These are phyloP conservation scores for Torulaspora gathmanii DNA, from an alignment of 805 yeast species.

Conservation along the genomic window DNA sequence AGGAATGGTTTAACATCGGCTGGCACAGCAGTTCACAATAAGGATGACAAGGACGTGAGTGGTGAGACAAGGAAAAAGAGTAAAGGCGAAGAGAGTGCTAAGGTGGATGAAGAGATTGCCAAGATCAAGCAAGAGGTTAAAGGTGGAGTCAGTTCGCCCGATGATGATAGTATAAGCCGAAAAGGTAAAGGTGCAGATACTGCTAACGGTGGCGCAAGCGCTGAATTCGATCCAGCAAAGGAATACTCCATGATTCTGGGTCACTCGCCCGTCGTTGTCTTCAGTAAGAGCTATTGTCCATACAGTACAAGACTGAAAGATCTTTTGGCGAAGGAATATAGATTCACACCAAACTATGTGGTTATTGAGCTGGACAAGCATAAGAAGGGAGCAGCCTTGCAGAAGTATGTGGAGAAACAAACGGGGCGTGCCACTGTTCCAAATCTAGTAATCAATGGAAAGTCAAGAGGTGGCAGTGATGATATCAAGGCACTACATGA, in stretches of 20 bases:
- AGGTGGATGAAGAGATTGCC: conserved; percentile 20
- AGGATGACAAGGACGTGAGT: conserved; percentile 1
- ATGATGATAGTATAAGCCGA: conserved; percentile 7
- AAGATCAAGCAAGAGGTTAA: conserved; percentile 21
- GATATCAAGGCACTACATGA: conserved; percentile 65
- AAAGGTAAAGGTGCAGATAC: conserved; percentile 9
- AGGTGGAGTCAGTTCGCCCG: neutral
- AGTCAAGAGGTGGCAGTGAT: conserved; percentile 84
- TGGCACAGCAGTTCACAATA: conserved; percentile 10
- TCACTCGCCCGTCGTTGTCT: conserved; percentile 60
- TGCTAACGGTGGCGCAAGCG: conserved; percentile 19
- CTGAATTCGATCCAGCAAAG: conserved; percentile 45
- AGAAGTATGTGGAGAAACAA: conserved; percentile 57
- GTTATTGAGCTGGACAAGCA: conserved; percentile 83
- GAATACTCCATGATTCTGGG: conserved; percentile 55
- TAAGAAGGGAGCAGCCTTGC: conserved; percentile 68
- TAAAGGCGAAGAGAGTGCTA: conserved; percentile 6
- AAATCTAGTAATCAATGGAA: conserved; percentile 69
- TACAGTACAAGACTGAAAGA: conserved; percentile 67
- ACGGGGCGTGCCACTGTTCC: conserved; percentile 90
- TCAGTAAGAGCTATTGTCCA: conserved; percentile 61
- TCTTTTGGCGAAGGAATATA: conserved; percentile 52
- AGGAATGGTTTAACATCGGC: conserved; percentile 9
- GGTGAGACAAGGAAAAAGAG: conserved; percentile 2
- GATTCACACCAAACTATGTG: conserved; percentile 63